Base-by-base conservation (phyloP, 2,329 filamentous ascomycete genomes). In the Drechslera avenae region DNA sequence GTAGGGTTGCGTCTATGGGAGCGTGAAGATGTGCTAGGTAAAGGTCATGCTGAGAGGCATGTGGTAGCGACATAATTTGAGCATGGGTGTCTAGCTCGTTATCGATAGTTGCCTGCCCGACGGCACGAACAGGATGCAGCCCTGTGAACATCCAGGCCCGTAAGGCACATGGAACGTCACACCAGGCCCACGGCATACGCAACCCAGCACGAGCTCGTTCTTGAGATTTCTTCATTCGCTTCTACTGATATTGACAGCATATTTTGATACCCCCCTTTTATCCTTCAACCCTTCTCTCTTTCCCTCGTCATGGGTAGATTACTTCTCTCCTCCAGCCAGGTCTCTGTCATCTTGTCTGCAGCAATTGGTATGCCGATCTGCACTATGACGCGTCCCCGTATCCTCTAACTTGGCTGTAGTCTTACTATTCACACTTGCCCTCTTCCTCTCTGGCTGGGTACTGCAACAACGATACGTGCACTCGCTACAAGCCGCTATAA, bases 391-490 rank as follows among this genome's bases (percentile, higher is more conserved):
- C 14, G 26, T 9, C 9, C 23, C 13, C 18, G 17, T 21, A n/a
- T 14, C 18, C 21, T 14, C 33, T 47, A 14, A 54, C 33, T 18
- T 12, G 6, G 18, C 21, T 31, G 3, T 8, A 75, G 88, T 96
- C 52, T 77, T 90, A 57, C 71, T 89, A 19, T 96, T 90, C 74
- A 96, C 91, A 3, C 73, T 86, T 31, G 83, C 91, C 4, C 85
- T 97, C 19, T 97, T 97, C 73, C 80, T 96, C 26, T 91, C 89
- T 43, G 92, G 92, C 65, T 96, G 95, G 72, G 83, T 86, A 3
- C 82, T 96, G 45, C 92, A 97, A 67, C 92, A 97, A 73, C 85
- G 90, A 63, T 94, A 91, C 0, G 84, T 96, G 4, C 83, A 83
- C 56, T 87, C 87, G 62, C 81, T 97, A 26, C 89, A 93, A 64